Evolutionary conservation across 108 stramenopile genomes (phyloP).

Genomic region (Skeletonema potamos): DNA sequence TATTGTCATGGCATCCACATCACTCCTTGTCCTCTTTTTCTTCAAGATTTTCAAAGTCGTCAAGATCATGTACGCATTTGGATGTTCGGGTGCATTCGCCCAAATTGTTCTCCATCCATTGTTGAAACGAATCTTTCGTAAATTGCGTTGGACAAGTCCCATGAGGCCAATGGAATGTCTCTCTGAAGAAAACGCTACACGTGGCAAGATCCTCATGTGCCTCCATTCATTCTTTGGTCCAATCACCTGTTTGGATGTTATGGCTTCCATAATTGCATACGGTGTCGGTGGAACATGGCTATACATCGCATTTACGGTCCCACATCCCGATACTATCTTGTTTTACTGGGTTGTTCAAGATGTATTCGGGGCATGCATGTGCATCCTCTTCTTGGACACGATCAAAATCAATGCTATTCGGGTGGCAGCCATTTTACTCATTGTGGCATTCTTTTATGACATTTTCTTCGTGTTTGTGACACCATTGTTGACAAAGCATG

Average conservation of each 20-base stretch:
- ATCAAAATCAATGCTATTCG: slow-evolving; percentile 71
- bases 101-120: slow-evolving; percentile 51
- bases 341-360: slow-evolving; percentile 83
- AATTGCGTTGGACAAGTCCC: slow-evolving; percentile 19
- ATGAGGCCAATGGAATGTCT: slow-evolving; percentile 15
- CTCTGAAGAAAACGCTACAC: slow-evolving; percentile 29
- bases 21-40: slow-evolving; percentile 76
- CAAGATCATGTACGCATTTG: slow-evolving; percentile 72
- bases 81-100: slow-evolving; percentile 59
- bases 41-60: slow-evolving; percentile 64
- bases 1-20: slow-evolving; percentile 62
- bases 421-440: slow-evolving; percentile 76
- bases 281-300: slow-evolving; percentile 44
- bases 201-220: slow-evolving; percentile 29
- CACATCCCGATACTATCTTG: slow-evolving; percentile 27
- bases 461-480: slow-evolving; percentile 91
- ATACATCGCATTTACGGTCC: slow-evolving; percentile 27
- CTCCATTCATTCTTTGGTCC: slow-evolving; percentile 38
- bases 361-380: slow-evolving; percentile 78
- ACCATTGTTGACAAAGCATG: slow-evolving; percentile 66
- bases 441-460: slow-evolving; percentile 87
- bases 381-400: slow-evolving; percentile 67
- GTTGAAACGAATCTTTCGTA: slow-evolving; percentile 4
- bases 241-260: slow-evolving; percentile 24
- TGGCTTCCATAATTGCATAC: slow-evolving; percentile 19